Evolutionary conservation across 2,329 filamentous ascomycete genomes (phyloP).

Genomic region (Tolypocladium sp.): DNA sequence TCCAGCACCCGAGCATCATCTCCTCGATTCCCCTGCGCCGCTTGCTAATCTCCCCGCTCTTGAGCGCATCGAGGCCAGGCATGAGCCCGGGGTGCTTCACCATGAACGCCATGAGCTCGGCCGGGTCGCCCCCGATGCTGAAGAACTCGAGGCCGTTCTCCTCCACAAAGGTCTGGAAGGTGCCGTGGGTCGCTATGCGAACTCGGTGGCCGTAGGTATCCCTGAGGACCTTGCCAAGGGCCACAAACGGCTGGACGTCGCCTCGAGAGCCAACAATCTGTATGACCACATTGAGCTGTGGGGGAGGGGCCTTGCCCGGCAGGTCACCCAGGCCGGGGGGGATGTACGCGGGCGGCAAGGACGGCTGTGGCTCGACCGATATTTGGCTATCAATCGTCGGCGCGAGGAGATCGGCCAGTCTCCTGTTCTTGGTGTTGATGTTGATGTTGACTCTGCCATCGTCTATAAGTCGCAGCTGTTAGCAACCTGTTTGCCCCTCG

Average conservation of each 20-base stretch:
- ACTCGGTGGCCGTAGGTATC: constrained; percentile 61
- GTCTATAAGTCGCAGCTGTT: constrained; percentile 30
- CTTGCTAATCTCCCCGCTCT: constrained; percentile 67
- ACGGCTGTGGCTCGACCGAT: constrained; percentile 35
- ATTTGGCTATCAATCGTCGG: constrained; percentile 53
- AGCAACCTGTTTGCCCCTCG: not conserved
- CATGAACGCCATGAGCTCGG: constrained; percentile 80
- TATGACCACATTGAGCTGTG: constrained; percentile 60
- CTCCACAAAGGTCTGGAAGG: constrained; percentile 59
- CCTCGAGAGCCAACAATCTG: constrained; percentile 68
- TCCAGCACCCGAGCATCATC: constrained; percentile 80
- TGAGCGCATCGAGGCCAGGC: constrained; percentile 70
- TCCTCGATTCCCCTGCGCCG: constrained; percentile 66
- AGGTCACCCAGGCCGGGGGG: constrained; percentile 62
- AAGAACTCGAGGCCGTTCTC: constrained; percentile 69
- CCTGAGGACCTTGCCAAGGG: constrained; percentile 56
- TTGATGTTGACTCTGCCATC: constrained; percentile 75
- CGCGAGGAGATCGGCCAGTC: constrained; percentile 57
- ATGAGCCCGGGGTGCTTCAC: constrained; percentile 81
- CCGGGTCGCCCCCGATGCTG: constrained; percentile 65
- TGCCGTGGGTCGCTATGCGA: constrained; percentile 62
- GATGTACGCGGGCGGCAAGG: constrained; percentile 58
- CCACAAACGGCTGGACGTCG: constrained; percentile 69
- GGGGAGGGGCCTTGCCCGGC: constrained; percentile 46
- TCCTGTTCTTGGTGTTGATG: constrained; percentile 61